Conservation (phyloP, 305 asterid genomes). For the Fraxinus ornus region DNA sequence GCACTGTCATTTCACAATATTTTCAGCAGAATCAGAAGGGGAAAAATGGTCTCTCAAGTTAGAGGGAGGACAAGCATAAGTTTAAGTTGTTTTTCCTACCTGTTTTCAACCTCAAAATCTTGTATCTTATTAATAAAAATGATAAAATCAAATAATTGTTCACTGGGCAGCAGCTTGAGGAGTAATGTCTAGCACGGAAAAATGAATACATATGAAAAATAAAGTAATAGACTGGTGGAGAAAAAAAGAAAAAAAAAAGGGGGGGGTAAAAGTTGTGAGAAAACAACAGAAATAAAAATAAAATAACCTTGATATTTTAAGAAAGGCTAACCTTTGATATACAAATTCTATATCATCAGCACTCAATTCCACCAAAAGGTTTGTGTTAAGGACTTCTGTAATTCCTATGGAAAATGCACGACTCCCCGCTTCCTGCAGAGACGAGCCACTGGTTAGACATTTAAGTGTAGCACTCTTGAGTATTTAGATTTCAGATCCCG, state of each 20-base stretch:
- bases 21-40: neutral
- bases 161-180: neutral
- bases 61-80: neutral
- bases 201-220: neutral
- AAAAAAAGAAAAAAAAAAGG: neutral
- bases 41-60: neutral
- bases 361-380: slow-evolving; percentile 82
- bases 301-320: slow-evolving; percentile 9
- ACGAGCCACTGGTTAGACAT: slow-evolving; percentile 18
- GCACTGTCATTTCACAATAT: neutral
- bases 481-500: slow-evolving; percentile 24
- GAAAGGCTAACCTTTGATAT: slow-evolving; percentile 63
- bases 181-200: neutral
- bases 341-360: slow-evolving; percentile 95
- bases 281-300: slow-evolving; percentile 8
- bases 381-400: slow-evolving; percentile 83
- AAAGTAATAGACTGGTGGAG: neutral
- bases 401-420: slow-evolving; percentile 87
- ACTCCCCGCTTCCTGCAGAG: slow-evolving; percentile 74
- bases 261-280: neutral
- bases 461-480: neutral
- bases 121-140: neutral
- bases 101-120: neutral
- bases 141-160: neutral
- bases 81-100: neutral